Conservation (phyloP, 1,284 basidiomycete genomes). For the Papiliotrema terrestris region DNA sequence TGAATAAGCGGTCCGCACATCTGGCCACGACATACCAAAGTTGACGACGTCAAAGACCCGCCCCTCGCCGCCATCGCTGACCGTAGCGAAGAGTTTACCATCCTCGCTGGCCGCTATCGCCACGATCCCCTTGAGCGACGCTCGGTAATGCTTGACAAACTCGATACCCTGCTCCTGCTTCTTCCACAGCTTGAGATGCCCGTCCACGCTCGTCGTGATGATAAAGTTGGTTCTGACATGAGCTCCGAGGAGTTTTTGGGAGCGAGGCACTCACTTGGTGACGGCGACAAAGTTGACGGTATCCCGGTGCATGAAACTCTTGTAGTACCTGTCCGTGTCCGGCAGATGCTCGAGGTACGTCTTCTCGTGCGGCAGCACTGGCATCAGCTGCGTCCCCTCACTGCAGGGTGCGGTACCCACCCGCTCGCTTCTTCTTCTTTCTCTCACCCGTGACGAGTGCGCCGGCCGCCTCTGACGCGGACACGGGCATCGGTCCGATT, state of each 20-base stretch:
- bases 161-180: conserved; percentile 90
- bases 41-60: conserved; percentile 98
- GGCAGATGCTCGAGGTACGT: conserved; percentile 91
- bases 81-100: conserved; percentile 85
- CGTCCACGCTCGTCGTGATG: conserved; percentile 91
- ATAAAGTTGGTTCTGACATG: conserved; percentile 76
- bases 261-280: conserved; percentile 63
- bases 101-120: conserved; percentile 85
- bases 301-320: conserved; percentile 98
- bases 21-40: conserved; percentile 62
- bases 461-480: conserved; percentile 12
- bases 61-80: conserved; percentile 77
- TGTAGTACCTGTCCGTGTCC: conserved; percentile 86
- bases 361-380: conserved; percentile 70
- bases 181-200: conserved; percentile 97
- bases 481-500: conserved; percentile 36
- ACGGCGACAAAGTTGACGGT: conserved; percentile 81
- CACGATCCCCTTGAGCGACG: conserved; percentile 77
- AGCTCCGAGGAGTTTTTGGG: neutral
- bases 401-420: conserved; percentile 31
- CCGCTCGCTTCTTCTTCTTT: conserved; percentile 43
- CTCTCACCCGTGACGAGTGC: conserved; percentile 11
- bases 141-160: conserved; percentile 90
- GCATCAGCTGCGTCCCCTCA: conserved; percentile 30
- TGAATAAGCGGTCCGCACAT: neutral